Evolutionary conservation across 129 eudicot species (phyloP), one percentile per base, ranked within the genome.

Genomic region (Saposhnikovia divaricata): DNA sequence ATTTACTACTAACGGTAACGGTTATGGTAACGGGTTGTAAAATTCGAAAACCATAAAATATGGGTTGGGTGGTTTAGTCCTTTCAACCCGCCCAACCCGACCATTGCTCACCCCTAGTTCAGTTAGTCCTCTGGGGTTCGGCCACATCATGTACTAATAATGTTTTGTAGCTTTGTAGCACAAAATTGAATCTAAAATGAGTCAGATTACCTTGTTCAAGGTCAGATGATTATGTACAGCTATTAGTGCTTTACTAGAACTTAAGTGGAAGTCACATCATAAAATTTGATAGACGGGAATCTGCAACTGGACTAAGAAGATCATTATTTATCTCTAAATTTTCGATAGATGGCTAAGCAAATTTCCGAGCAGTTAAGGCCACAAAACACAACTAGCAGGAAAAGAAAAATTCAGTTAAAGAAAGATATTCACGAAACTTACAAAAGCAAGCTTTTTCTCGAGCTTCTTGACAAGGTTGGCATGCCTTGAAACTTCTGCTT

Each of bases 391-490:
- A 68, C 23, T 68, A 68, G 73, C 73, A 68, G 40, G 73, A 28
- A 59, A 2, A 70, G 23, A 13, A 70, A 12, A 10, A 72, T 14
- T 70, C 48, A 9, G 16, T 46, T 21, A 27, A 11, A 75, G 42
- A 75, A 2, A 25, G 13, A 11, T 45, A 75, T 31, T 44, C 25
- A 27, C 38, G 51, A 76, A 81, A 90, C 98, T 90, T 89, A 94
- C 98, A 70, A 90, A 79, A 80, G 81, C 86, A 82, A 95, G 98
- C 90, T 95, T 95, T 80, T 84, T 88, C 53, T 95, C 96, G 5
- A 95, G 93, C 87, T 95, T 95, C 81, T 92, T 89, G 76, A 95
- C 90, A 85, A 95, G 89, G 84, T 87, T 78, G 45, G 93, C 87
- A 65, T 95, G 96, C 82, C 88, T 87, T 50, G 85, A 69, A 14